phyloP scores from a whole-genome alignment of 2,329 filamentous ascomycete genomes.

The Thelonectria olida region DNA sequence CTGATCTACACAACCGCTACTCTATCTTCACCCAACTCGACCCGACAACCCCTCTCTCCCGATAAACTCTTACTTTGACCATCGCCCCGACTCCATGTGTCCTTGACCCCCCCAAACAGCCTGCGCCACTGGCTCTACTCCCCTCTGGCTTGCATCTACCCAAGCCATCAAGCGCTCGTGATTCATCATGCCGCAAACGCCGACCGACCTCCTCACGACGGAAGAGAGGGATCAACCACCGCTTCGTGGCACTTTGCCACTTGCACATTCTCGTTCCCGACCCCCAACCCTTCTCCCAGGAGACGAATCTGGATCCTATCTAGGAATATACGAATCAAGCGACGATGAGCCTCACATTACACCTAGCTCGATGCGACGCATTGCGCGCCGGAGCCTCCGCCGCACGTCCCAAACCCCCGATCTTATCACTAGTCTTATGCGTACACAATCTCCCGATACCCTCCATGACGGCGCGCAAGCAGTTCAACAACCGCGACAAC shows the following conservation, averaged over 20 bases:
- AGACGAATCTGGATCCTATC: no score
- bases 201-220: not conserved
- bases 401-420: conserved; percentile 49
- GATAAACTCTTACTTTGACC: no score
- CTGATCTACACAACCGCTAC: no score
- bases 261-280: no score
- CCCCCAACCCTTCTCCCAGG: no score
- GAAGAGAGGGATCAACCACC: no score
- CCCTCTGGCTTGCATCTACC: not conserved
- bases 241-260: no score
- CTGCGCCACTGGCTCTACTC: not conserved
- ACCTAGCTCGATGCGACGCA: conserved; percentile 46
- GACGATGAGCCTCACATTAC: conserved; percentile 48
- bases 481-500: conserved; percentile 35
- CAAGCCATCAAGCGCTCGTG: not conserved
- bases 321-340: conserved; percentile 50
- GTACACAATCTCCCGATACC: conserved; percentile 49
- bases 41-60: not conserved
- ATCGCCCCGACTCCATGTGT: conserved; percentile 1
- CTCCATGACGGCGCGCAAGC: conserved; percentile 43
- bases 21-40: no score
- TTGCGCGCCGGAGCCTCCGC: conserved; percentile 48
- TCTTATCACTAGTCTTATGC: conserved; percentile 51
- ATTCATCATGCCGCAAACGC: not conserved
- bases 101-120: no score